These are phyloP conservation scores for Dorcoceras hygrometricum DNA, from an alignment of 257 asterid species.

Conservation along the genomic window DNA sequence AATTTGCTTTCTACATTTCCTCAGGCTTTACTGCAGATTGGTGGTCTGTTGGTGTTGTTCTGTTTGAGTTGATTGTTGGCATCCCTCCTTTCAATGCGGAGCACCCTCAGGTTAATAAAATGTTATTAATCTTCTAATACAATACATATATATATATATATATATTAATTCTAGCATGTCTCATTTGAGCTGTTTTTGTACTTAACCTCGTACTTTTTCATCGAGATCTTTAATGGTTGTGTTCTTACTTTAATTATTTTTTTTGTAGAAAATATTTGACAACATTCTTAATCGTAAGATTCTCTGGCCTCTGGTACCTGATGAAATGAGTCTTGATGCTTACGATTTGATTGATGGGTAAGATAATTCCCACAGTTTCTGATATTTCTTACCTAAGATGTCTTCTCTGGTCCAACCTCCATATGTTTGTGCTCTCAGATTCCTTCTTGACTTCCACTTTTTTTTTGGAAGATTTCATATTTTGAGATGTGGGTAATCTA, in stretches of 20 bases:
- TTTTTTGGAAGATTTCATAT: conserved; percentile 10
- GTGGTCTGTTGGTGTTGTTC: conserved; percentile 99
- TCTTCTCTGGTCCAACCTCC: not conserved
- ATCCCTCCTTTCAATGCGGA: conserved; percentile 99
- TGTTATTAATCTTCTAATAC: conserved; percentile 3
- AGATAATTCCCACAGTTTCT: conserved; percentile 29
- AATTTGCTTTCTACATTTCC: conserved; percentile 24
- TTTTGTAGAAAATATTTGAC: conserved; percentile 76
- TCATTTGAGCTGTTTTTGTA: not conserved
- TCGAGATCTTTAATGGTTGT: conserved; percentile 6
- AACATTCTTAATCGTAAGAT: conserved; percentile 94
- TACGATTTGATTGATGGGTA: conserved; percentile 87
- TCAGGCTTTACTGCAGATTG: conserved; percentile 96
- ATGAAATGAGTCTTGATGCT: conserved; percentile 90
- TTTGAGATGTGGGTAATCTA: not conserved
- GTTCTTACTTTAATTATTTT: conserved; percentile 17
- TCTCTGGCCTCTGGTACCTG: conserved; percentile 91
- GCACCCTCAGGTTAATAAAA: conserved; percentile 83
- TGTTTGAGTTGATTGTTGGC: conserved; percentile 95
- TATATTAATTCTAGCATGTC: conserved; percentile 9
- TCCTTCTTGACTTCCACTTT: conserved; percentile 1
- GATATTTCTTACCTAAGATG: conserved; percentile 3
- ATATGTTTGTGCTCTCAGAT: conserved; percentile 3
- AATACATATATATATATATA: too few relatives aligned
- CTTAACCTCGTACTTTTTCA: not conserved